These are phyloP conservation scores for Discostella stelligeroides DNA, from an alignment of 108 stramenopile species.

Conservation along the genomic window DNA sequence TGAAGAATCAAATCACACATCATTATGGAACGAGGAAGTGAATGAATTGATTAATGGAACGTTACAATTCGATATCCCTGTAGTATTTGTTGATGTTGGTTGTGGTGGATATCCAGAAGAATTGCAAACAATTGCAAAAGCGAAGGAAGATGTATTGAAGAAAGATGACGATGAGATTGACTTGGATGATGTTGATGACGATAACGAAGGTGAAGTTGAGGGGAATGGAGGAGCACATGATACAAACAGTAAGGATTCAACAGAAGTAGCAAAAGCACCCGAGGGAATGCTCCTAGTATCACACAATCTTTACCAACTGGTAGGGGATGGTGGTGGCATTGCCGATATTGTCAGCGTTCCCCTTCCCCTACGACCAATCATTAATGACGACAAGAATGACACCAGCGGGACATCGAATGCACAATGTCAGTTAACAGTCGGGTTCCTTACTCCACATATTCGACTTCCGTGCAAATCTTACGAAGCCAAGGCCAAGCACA, in stretches of 20 bases:
- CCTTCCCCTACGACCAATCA: slow-evolving; percentile 27
- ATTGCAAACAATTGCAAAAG: not conserved
- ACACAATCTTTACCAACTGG: slow-evolving; percentile 43
- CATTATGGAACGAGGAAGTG: slow-evolving; percentile 16
- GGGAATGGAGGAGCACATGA: slow-evolving; percentile 5
- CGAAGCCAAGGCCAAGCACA: slow-evolving; percentile 50
- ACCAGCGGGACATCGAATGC: not conserved
- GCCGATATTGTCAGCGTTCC: slow-evolving; percentile 44
- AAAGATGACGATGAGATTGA: slow-evolving; percentile 45
- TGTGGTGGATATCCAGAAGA: slow-evolving; percentile 17
- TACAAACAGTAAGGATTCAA: not conserved
- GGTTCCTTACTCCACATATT: slow-evolving; percentile 35
- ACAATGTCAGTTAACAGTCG: slow-evolving; percentile 17
- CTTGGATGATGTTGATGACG: slow-evolving; percentile 22
- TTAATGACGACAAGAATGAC: not conserved
- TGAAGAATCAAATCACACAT: not conserved
- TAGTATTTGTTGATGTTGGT: slow-evolving; percentile 51
- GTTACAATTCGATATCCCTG: slow-evolving; percentile 40
- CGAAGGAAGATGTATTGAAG: slow-evolving; percentile 13
- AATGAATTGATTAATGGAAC: slow-evolving; percentile 9
- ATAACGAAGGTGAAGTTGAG: slow-evolving; percentile 12
- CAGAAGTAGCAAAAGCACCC: not conserved
- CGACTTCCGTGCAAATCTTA: slow-evolving; percentile 38
- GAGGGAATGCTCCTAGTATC: slow-evolving; percentile 39
- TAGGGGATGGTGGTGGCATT: slow-evolving; percentile 17